Percentiles rank a stretch among this genome's conserved stretches.
These are phyloP conservation scores for Ilex asprella DNA, from an alignment of 257 asterid species.

Conservation along the genomic window DNA sequence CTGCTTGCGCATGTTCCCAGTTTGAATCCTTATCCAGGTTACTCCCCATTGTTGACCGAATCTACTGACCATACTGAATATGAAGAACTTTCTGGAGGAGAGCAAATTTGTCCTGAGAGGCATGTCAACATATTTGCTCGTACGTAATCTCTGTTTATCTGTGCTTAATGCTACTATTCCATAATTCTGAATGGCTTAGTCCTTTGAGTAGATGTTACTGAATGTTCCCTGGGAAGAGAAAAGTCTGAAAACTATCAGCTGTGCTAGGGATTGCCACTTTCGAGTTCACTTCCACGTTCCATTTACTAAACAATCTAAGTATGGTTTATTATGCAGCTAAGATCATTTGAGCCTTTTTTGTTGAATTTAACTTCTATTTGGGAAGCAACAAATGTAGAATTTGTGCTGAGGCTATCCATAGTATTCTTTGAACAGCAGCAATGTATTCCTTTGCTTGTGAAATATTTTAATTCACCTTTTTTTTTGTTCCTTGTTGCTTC, in stretches of 20 bases:
- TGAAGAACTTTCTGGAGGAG: constrained; percentile 45
- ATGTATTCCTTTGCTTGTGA: background rate
- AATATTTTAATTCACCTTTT: constrained; percentile 6
- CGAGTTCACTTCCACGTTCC: too few species aligned
- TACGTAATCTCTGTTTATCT: constrained; percentile 18
- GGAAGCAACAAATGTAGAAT: background rate
- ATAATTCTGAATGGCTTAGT: background rate
- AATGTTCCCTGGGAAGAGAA: background rate
- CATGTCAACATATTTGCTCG: constrained; percentile 53
- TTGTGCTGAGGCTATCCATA: background rate
- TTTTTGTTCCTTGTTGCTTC: constrained; percentile 8
- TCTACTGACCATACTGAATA: constrained; percentile 32
- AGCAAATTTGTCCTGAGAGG: constrained; percentile 79
- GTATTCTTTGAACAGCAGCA: background rate
- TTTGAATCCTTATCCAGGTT: constrained; percentile 64
- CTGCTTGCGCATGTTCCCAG: constrained; percentile 60
- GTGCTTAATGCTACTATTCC: background rate
- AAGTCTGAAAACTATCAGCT: background rate
- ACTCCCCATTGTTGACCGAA: constrained; percentile 48
- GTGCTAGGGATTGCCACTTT: background rate
- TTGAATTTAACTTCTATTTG: background rate
- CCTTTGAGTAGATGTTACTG: too few species aligned
- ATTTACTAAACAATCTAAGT: too few species aligned
- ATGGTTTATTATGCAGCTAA: too few species aligned
- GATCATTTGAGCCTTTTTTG: background rate